Evolutionary conservation across 371 early-diverging fungal genomes (phyloP), one percentile per base, ranked within the genome.

Genomic region (Mucor saturninus): DNA sequence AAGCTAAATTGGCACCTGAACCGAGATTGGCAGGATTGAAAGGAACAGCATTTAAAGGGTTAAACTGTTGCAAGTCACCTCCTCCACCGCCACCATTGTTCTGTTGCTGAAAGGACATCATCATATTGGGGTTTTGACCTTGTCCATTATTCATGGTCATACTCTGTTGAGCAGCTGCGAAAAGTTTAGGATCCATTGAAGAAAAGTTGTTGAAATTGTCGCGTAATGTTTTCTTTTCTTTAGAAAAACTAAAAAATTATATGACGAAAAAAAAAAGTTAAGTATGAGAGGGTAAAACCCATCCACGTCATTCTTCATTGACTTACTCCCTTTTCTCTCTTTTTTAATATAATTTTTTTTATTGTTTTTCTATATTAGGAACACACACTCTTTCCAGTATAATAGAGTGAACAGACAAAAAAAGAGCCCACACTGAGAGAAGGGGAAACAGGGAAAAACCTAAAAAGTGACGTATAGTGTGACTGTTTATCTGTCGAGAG

Each of bases 121-220:
- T 71, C 68, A 71, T 69, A 43, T 67, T 64, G 28, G 72, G 62
- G 62, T 71, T 72, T 32, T 64, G 64, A 31, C 63, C 64, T 57
- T 72, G 75, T 54, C 67, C 70, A 21, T 46, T 55, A 31, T 72
- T 67, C 59, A 72, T 65, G 8, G 65, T 59, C 59, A 74, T 70
- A 54, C 72, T 64, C 56, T 77, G 76, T 59, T 67, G 72, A 49
- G 68, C 68, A 28, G 60, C 59, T 62, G 69, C 60, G 64, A 74
- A 77, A 30, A 74, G 70, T 64, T 77, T 77, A 38, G 77, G 77
- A 67, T 77, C 77, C 77, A 77, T 77, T 35, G 8, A 4, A 35
- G 14, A 30, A 29, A 30, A 11, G 15, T 50, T 29, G 3, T 21
- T 11, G 30, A 50, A 30, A 50, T 30, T 30, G 50, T 50, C 50